Evolutionary conservation across 768 basidiomycete genomes (phyloP).

Genomic region (Botryobasidium botryosum): DNA sequence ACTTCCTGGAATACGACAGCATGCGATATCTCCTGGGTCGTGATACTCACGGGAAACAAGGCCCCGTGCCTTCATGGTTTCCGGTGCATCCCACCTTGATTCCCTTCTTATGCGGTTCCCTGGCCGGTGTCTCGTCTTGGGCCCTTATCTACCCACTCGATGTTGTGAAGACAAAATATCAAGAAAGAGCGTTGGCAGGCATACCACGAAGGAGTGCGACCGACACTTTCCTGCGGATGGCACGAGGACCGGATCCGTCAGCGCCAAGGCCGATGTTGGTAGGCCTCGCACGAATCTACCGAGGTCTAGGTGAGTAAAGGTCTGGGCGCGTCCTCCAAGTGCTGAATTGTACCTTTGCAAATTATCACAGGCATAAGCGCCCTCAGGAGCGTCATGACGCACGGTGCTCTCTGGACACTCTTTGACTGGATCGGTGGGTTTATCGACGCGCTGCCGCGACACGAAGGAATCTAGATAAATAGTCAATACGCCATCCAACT

Average conservation of each 20-base stretch:
- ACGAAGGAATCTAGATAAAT: no score
- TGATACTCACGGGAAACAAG: slow-evolving; percentile 60
- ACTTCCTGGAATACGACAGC: slow-evolving; percentile 89
- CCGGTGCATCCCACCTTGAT: slow-evolving; percentile 65
- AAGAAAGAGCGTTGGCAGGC: slow-evolving; percentile 77
- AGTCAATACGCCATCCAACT: no score
- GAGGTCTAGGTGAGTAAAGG: slow-evolving; percentile 47
- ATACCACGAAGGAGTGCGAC: slow-evolving; percentile 49
- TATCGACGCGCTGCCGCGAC: slow-evolving; percentile 20
- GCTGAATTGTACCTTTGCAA: neutral
- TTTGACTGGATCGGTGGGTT: slow-evolving; percentile 37
- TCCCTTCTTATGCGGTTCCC: slow-evolving; percentile 80
- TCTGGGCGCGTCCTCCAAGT: neutral
- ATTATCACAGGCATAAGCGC: slow-evolving; percentile 47
- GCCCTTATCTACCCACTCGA: slow-evolving; percentile 87
- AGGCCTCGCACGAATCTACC: slow-evolving; percentile 75
- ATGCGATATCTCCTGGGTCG: slow-evolving; percentile 78
- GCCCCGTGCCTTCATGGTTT: slow-evolving; percentile 65
- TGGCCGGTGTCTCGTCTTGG: slow-evolving; percentile 66
- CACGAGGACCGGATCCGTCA: slow-evolving; percentile 69
- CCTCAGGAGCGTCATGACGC: slow-evolving; percentile 78
- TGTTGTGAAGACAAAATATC: slow-evolving; percentile 92
- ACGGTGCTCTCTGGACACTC: slow-evolving; percentile 86
- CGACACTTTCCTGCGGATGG: slow-evolving; percentile 60
- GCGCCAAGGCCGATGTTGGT: slow-evolving; percentile 45